phyloP scores from a whole-genome alignment of 129 eudicot genomes.

The Flaveria sonorensis region DNA sequence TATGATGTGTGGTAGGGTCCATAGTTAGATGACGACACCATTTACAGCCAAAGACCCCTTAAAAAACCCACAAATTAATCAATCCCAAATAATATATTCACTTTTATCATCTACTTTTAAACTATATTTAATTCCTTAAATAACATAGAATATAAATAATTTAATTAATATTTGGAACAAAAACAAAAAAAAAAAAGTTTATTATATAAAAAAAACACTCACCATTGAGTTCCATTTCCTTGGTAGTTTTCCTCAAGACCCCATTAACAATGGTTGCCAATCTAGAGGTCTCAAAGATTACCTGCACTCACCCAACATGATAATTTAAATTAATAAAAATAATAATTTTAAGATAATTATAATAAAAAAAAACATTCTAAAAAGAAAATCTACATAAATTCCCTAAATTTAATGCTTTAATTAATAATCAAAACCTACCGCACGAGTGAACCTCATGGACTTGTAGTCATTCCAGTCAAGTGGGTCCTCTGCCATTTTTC shows the following conservation, averaged over 20 bases:
- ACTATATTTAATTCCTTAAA: constrained; percentile 5
- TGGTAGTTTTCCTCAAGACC: constrained; percentile 88
- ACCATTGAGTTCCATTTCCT: constrained; percentile 98
- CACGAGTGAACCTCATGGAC: constrained; percentile 94
- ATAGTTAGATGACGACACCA: constrained; percentile 46
- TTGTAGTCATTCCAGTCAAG: constrained; percentile 85
- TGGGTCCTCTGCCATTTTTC: constrained; percentile 77
- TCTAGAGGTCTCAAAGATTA: constrained; percentile 96
- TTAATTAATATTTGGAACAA: too few relatives aligned
- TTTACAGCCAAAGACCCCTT: constrained; percentile 44
- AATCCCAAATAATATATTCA: constrained; percentile 9
- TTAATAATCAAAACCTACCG: constrained; percentile 59
- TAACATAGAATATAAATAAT: background rate
- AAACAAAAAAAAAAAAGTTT: background rate
- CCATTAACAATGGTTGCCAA: constrained; percentile 98
- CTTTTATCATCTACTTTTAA: background rate
- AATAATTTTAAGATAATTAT: background rate
- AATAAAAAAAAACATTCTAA: constrained; percentile 14
- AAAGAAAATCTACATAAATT: constrained; percentile 23
- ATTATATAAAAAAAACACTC: constrained; percentile 20
- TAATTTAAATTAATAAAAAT: constrained; percentile 21
- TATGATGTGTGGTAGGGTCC: constrained; percentile 76
- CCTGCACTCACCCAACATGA: constrained; percentile 53
- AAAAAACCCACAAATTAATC: constrained; percentile 22
- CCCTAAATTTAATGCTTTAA: constrained; percentile 13